Evolutionary conservation across 768 basidiomycete species (phyloP).

Genomic region (Lanmaoa rubissima): DNA sequence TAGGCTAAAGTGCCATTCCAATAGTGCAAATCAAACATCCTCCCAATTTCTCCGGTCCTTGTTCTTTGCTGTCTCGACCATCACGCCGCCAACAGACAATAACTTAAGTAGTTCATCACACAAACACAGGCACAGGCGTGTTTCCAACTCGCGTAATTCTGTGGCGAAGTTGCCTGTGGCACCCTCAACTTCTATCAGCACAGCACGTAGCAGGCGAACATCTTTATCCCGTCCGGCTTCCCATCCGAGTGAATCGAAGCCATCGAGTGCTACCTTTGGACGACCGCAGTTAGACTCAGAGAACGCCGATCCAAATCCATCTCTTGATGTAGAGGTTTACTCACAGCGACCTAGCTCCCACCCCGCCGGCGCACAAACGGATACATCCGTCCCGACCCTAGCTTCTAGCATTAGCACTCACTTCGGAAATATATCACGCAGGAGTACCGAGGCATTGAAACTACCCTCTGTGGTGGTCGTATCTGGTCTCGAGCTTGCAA

Average conservation of each 20-base stretch:
- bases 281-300: slow-evolving; percentile 16
- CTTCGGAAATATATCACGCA: slow-evolving; percentile 13
- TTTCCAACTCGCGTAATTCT: slow-evolving; percentile 22
- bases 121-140: slow-evolving; percentile 21
- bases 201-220: slow-evolving; percentile 26
- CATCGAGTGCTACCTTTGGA: slow-evolving; percentile 14
- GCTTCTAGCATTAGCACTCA: slow-evolving; percentile 10
- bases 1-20: slow-evolving; percentile 49
- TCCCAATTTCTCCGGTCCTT: slow-evolving; percentile 37
- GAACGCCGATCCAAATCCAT: slow-evolving; percentile 5
- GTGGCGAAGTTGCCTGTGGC: slow-evolving; percentile 16
- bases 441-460: slow-evolving; percentile 25
- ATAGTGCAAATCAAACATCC: slow-evolving; percentile 15
- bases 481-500: slow-evolving; percentile 67
- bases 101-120: slow-evolving; percentile 2
- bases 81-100: slow-evolving; percentile 16
- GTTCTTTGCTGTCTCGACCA: slow-evolving; percentile 32
- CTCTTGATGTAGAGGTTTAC: neutral
- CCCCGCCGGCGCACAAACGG: slow-evolving; percentile 11
- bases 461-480: slow-evolving; percentile 63
- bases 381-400: slow-evolving; percentile 14
- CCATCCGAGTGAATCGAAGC: slow-evolving; percentile 17
- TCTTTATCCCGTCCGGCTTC: slow-evolving; percentile 26
- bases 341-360: slow-evolving; percentile 12
- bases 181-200: slow-evolving; percentile 17